phyloP scores from a whole-genome alignment of 768 basidiomycete species.

The Crepidotus variabilis region DNA sequence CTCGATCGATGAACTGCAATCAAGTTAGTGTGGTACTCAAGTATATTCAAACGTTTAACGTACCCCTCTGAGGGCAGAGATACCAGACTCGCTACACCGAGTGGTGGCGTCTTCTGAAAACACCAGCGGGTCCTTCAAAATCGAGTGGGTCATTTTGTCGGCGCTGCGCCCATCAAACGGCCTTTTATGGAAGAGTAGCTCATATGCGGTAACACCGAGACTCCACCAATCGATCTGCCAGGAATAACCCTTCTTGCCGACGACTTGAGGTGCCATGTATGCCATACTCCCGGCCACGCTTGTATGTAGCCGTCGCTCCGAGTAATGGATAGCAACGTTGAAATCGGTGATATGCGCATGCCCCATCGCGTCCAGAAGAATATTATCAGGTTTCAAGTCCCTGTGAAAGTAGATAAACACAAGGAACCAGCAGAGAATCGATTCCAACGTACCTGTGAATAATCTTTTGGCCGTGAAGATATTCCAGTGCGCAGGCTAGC shows the following conservation, averaged over 20 bases:
- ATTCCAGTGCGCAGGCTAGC: constrained; percentile 77
- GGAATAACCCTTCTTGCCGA: constrained; percentile 87
- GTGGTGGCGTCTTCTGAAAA: constrained; percentile 69
- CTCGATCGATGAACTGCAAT: constrained; percentile 77
- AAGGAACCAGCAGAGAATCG: background rate
- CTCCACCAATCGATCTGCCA: constrained; percentile 98
- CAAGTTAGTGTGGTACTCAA: constrained; percentile 10
- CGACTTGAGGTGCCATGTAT: constrained; percentile 99
- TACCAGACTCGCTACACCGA: constrained; percentile 63
- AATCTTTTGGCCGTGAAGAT: constrained; percentile 88
- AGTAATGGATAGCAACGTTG: constrained; percentile 98
- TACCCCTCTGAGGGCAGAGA: constrained; percentile 66
- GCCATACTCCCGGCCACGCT: constrained; percentile 98
- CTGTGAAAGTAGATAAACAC: constrained; percentile 35
- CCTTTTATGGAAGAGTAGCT: constrained; percentile 77
- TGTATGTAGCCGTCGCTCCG: constrained; percentile 81
- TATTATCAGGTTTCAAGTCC: constrained; percentile 96
- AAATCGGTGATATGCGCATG: constrained; percentile 98
- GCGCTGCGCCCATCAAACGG: constrained; percentile 91
- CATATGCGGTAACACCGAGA: constrained; percentile 85
- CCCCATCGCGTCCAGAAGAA: constrained; percentile 88
- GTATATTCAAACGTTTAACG: constrained; percentile 21
- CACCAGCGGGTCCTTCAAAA: constrained; percentile 71
- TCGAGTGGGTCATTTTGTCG: constrained; percentile 85
- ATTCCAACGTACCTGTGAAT: constrained; percentile 78